These are phyloP conservation scores for Ormosia semicastrata DNA, from an alignment of 306 rosid species.

Conservation along the genomic window DNA sequence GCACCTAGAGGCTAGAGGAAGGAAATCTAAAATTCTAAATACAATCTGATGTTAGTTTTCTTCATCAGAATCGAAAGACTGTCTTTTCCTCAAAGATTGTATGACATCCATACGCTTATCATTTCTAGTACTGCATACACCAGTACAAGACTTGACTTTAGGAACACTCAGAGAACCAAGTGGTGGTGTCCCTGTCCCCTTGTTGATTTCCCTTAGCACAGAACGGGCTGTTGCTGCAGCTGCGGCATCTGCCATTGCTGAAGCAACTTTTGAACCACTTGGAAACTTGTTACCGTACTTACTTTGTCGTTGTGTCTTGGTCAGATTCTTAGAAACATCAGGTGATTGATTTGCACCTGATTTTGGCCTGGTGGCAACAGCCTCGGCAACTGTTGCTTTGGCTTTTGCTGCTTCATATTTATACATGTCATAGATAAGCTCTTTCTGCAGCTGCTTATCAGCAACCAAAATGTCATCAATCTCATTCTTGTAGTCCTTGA, in stretches of 20 bases:
- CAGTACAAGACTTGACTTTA: conserved; percentile 57
- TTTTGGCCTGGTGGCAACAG: conserved; percentile 45
- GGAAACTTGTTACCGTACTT: conserved; percentile 1
- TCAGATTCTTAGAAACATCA: conserved; percentile 24
- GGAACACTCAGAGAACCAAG: conserved; percentile 59
- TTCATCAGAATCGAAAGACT: conserved; percentile 69
- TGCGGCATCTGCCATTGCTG: conserved; percentile 82
- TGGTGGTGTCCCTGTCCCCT: conserved; percentile 63
- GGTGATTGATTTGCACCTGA: conserved; percentile 40
- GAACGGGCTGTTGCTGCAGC: conserved; percentile 81
- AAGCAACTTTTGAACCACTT: conserved; percentile 54
- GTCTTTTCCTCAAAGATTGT: conserved; percentile 66
- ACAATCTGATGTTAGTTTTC: conserved; percentile 39
- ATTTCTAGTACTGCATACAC: conserved; percentile 21
- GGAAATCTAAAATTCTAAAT: neutral
- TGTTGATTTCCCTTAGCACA: conserved; percentile 80
- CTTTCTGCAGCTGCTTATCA: conserved; percentile 94
- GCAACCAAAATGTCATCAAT: conserved; percentile 88
- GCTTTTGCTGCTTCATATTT: conserved; percentile 75
- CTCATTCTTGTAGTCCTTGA: conserved; percentile 91
- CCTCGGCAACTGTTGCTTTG: conserved; percentile 63
- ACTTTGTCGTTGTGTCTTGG: conserved; percentile 29
- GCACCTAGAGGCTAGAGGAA: neutral
- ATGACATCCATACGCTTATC: conserved; percentile 40
- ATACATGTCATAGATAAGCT: conserved; percentile 79